Base-by-base conservation (phyloP, 768 basidiomycete species). In the Collybiopsis confluens region DNA sequence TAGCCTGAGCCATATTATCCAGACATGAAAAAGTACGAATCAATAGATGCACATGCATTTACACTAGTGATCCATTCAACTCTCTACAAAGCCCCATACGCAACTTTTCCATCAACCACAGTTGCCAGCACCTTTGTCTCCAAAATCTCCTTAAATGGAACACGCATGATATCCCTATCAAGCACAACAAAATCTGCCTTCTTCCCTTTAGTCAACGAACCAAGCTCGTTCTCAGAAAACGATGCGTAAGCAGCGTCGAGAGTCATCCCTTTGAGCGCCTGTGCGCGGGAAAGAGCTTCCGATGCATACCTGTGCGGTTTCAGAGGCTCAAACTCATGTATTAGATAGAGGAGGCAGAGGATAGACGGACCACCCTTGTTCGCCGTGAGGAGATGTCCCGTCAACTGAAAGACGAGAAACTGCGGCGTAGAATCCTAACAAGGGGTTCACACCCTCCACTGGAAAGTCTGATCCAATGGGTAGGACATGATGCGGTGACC, bases 401-500 rank as follows among this genome's bases (percentile, higher is more conserved):
- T 81, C 74, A 2, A 76, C 72, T 21, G 79, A 77, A 4, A 91
- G 73, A 13, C 95, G 80, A 1, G 92, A 77, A 2, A 93, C 78
- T 0, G 92, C 92, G 4, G 96, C 93, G 60, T 94, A 92, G 68
- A 97, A 95, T 0, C 91, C 92, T 2, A 88, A 72, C 30, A 98
- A 71, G 0, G 96, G 95, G 62, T 96, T 91, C 50, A 96, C 86
- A 9, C 82, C 80, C 67, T 98, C 95, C 2, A 98, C 85, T 0
- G 96, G 96, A 68, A 98, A 97, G 66, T 98, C 95, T 2, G 92
- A 92, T 2, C 96, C 95, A 1, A 98, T 75, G 0, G 92, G 85
- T 2, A 95, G 76, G 13, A 84, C 65, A 0, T 76, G 68, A n/a
- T 71, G 68, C 4, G 65, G 72, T 10, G 87, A 86, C 2, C 67